A percentile compares a stretch with the other conserved stretches of the same genome.
Conservation (phyloP, 352 stramenopile species). For the Phytophthora palmivora region DNA sequence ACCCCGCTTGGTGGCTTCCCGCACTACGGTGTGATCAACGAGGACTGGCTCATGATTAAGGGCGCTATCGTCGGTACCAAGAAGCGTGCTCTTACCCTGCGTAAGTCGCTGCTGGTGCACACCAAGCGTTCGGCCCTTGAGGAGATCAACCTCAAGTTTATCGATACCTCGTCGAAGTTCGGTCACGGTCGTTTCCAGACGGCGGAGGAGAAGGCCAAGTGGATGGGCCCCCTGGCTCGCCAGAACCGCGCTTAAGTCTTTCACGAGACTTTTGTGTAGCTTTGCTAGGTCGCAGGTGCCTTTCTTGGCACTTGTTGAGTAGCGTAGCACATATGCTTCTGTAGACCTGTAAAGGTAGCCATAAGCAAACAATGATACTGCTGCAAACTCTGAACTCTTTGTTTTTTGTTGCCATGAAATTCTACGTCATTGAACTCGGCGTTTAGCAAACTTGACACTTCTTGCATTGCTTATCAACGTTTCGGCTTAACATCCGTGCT, state of each 20-base stretch:
- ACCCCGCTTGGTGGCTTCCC: constrained; percentile 99
- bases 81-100: constrained; percentile 98
- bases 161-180: constrained; percentile 99
- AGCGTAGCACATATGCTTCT: constrained; percentile 29
- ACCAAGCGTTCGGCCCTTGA: constrained; percentile 98
- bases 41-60: constrained; percentile 99
- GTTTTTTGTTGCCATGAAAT: not conserved
- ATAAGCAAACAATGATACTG: constrained; percentile 53
- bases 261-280: constrained; percentile 21
- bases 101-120: constrained; percentile 98
- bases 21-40: constrained; percentile 99
- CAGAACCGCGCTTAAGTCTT: constrained; percentile 88
- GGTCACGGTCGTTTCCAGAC: constrained; percentile 99
- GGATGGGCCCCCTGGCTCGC: constrained; percentile 96
- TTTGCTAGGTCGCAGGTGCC: constrained; percentile 26
- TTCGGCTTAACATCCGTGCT: constrained; percentile 7
- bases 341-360: constrained; percentile 17
- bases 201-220: constrained; percentile 99
- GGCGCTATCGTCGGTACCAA: constrained; percentile 97
- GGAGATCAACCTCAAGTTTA: constrained; percentile 96
- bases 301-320: constrained; percentile 27
- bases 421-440: not conserved
- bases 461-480: constrained; percentile 18
- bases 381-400: constrained; percentile 36
- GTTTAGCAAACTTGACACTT: constrained; percentile 8